Evolutionary conservation across 257 asterid species (phyloP).

Genomic region (Plantago major): DNA sequence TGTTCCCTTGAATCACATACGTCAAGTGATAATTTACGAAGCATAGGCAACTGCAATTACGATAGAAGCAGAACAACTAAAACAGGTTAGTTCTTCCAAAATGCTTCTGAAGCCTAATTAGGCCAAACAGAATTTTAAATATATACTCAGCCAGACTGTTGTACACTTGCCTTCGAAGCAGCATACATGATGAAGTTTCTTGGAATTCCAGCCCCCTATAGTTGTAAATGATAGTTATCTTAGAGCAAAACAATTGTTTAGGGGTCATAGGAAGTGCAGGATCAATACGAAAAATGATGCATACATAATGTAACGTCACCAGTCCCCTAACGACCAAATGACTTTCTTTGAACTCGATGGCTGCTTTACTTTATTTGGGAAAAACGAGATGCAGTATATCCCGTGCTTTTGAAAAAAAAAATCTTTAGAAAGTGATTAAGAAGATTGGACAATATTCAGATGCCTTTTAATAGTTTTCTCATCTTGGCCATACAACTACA

Average conservation of each 20-base stretch:
- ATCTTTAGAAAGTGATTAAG: too few species aligned
- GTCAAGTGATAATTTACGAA: slow-evolving; percentile 77
- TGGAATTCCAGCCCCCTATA: slow-evolving; percentile 68
- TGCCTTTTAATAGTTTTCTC: background rate
- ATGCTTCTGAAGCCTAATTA: slow-evolving; percentile 1
- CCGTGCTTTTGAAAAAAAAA: too few species aligned
- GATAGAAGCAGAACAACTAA: slow-evolving; percentile 17
- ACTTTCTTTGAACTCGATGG: background rate
- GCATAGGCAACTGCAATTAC: slow-evolving; percentile 68
- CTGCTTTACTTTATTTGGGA: background rate
- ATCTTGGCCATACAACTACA: too few species aligned
- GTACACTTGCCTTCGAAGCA: slow-evolving; percentile 51
- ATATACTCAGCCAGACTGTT: background rate
- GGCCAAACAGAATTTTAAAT: background rate
- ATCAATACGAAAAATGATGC: slow-evolving; percentile 4
- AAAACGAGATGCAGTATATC: too few species aligned
- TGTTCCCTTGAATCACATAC: slow-evolving; percentile 71
- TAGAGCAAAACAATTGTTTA: background rate
- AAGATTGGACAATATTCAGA: background rate
- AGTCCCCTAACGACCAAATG: background rate
- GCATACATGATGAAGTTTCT: slow-evolving; percentile 47
- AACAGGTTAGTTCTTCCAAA: background rate
- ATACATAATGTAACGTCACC: background rate
- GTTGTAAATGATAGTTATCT: background rate
- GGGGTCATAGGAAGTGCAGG: background rate